phyloP scores from a whole-genome alignment of 2,329 filamentous ascomycete species.

The Rhytidhysteron rufulum region DNA sequence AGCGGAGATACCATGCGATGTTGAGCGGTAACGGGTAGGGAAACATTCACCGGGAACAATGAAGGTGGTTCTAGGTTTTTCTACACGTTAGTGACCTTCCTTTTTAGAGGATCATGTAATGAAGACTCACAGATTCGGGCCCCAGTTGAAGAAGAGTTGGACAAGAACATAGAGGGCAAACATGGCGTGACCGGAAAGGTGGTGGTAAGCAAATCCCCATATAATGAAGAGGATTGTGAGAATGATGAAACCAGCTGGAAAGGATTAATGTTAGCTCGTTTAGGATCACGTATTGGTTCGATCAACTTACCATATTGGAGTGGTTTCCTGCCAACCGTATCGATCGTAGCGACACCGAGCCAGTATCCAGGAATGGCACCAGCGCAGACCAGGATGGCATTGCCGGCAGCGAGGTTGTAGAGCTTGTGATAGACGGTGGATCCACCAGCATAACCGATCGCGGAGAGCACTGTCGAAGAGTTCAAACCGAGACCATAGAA shows the following conservation, averaged over 20 bases:
- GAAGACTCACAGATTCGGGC: conserved; percentile 6
- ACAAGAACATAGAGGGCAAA: conserved; percentile 46
- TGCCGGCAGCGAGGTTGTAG: conserved; percentile 72
- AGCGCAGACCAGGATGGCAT: conserved; percentile 73
- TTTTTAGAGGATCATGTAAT: neutral
- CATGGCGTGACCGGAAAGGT: conserved; percentile 35
- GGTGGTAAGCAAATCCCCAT: conserved; percentile 34
- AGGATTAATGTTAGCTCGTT: too few species aligned
- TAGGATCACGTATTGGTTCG: too few species aligned
- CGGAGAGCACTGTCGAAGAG: conserved; percentile 65
- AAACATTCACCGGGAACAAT: conserved; percentile 51
- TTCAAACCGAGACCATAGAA: conserved; percentile 62
- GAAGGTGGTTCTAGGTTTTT: conserved; percentile 41
- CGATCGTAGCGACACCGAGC: conserved; percentile 54
- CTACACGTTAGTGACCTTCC: neutral
- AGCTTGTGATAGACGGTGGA: conserved; percentile 65
- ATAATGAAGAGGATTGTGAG: conserved; percentile 33
- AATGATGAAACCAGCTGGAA: conserved; percentile 27
- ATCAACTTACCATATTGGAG: too few species aligned
- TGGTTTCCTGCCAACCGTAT: conserved; percentile 59
- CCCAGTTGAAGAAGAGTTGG: conserved; percentile 52
- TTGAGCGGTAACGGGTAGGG: conserved; percentile 47
- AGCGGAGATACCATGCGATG: conserved; percentile 49
- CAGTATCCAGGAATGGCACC: conserved; percentile 80
- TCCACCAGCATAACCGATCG: conserved; percentile 64